These are phyloP conservation scores for Sanguinoderma infundibulare DNA, from an alignment of 1,284 basidiomycete genomes.

Conservation along the genomic window DNA sequence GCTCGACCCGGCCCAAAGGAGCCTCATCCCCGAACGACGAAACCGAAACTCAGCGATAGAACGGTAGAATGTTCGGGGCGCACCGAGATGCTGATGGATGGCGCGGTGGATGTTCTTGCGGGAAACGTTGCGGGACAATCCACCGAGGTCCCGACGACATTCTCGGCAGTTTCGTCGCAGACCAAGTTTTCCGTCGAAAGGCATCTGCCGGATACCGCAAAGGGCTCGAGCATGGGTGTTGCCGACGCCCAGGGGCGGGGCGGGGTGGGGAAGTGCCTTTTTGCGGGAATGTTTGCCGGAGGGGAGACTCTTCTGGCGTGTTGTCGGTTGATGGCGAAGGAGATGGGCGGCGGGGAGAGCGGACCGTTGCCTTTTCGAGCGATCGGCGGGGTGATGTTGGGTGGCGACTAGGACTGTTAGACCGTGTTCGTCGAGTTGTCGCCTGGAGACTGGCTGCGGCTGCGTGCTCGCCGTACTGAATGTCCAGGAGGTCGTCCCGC, in stretches of 20 bases:
- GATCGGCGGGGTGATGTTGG: conserved; percentile 10
- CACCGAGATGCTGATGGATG: not conserved
- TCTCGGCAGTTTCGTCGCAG: not conserved
- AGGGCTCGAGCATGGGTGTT: not conserved
- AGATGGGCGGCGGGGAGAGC: conserved; percentile 8
- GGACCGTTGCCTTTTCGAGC: conserved; percentile 16
- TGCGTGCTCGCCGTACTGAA: not conserved
- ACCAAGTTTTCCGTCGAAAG: not conserved
- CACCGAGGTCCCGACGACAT: not conserved
- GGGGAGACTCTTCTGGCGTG: not conserved
- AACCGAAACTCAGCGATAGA: conserved; percentile 6
- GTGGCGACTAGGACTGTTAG: too few relatives aligned
- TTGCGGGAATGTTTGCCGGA: not conserved
- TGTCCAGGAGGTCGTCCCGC: conserved; percentile 4
- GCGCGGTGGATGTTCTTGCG: not conserved
- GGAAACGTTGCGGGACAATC: not conserved
- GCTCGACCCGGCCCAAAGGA: conserved; percentile 11
- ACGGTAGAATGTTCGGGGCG: not conserved
- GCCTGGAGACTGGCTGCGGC: not conserved
- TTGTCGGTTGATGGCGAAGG: not conserved
- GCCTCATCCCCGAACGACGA: conserved; percentile 2
- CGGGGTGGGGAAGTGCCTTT: not conserved
- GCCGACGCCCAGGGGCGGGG: not conserved
- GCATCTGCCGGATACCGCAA: not conserved
- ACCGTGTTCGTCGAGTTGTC: conserved; percentile 1